A percentile compares a stretch with the other conserved stretches of the same genome.
Conservation (phyloP, 345 rosid genomes). For the Salix purpurea region DNA sequence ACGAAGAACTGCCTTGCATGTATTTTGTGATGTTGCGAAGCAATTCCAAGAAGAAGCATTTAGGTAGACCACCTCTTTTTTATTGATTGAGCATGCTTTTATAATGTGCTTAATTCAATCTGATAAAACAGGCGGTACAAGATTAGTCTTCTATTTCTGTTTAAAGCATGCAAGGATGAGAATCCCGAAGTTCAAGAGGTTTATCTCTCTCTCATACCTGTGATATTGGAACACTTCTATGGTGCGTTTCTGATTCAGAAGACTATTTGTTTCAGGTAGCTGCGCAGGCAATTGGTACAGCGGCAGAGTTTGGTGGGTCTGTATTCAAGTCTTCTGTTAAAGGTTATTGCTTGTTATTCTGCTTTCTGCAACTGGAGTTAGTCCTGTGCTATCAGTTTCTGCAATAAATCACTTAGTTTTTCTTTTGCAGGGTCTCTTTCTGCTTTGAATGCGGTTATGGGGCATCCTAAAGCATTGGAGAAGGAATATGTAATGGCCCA, state of each 20-base stretch:
- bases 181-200: conserved; percentile 9
- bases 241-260: background rate
- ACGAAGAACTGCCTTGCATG: conserved; percentile 7
- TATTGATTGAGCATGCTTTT: background rate
- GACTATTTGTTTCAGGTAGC: background rate
- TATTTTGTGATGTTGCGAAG: conserved; percentile 1
- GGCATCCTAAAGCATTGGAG: background rate
- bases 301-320: conserved; percentile 15
- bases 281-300: background rate
- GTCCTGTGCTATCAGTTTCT: background rate
- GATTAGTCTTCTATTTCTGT: background rate
- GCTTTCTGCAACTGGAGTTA: background rate
- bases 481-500: conserved; percentile 8
- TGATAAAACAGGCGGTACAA: conserved; percentile 1
- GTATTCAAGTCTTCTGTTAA: background rate
- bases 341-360: background rate
- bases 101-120: background rate
- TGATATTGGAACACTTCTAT: background rate
- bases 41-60: conserved; percentile 6
- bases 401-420: no score
- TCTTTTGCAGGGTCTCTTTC: conserved; percentile 1
- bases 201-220: background rate
- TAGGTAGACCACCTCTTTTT: background rate
- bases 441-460: conserved; percentile 7
- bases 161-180: conserved; percentile 3